Conservation (phyloP, 1,139 yeast genomes). For the Suzukiozyma palmioleophila region DNA sequence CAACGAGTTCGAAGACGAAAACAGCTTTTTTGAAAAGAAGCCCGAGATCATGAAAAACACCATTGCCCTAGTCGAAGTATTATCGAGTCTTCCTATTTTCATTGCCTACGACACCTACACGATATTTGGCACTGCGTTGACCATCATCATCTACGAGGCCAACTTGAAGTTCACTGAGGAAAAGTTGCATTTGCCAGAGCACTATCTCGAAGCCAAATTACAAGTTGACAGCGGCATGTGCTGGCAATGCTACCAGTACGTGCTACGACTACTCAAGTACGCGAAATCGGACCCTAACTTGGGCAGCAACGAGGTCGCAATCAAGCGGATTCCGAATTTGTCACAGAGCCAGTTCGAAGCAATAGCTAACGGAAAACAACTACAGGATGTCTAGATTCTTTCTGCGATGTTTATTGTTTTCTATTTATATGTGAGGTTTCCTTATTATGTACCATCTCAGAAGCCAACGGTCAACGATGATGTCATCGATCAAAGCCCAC, state of each 20-base stretch:
- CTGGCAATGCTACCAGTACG: constrained; percentile 31
- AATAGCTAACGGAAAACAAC: constrained; percentile 11
- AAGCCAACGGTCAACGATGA: too few relatives aligned
- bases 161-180: constrained; percentile 14
- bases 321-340: constrained; percentile 17
- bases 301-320: constrained; percentile 27
- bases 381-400: not conserved
- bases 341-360: constrained; percentile 9
- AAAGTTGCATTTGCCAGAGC: constrained; percentile 21
- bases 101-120: constrained; percentile 32
- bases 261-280: constrained; percentile 23
- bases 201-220: constrained; percentile 17
- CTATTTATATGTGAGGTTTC: too few relatives aligned
- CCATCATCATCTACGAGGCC: constrained; percentile 30
- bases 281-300: constrained; percentile 28
- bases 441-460: too few relatives aligned
- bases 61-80: constrained; percentile 33
- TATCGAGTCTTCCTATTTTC: constrained; percentile 38
- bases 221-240: constrained; percentile 18
- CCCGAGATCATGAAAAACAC: constrained; percentile 32
- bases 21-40: constrained; percentile 19
- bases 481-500: too few relatives aligned
- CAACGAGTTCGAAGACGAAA: not conserved
- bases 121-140: constrained; percentile 31
- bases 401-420: too few relatives aligned